These are phyloP conservation scores for Taphrina flavorubra DNA, from an alignment of 1,139 yeast species.

Conservation along the genomic window DNA sequence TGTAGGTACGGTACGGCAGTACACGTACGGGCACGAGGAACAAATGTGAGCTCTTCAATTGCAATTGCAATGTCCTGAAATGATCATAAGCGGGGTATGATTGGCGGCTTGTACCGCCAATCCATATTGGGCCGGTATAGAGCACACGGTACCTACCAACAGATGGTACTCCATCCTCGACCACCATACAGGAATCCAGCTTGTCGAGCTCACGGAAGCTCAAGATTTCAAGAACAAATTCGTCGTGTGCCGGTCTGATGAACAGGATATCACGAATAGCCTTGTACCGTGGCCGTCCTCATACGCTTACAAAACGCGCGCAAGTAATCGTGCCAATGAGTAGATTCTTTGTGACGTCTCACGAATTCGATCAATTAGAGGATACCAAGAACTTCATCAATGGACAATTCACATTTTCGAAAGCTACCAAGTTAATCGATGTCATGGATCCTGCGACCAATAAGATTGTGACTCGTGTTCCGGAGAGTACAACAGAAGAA, in stretches of 20 bases:
- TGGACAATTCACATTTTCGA: conserved; percentile 44
- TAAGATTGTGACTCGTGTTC: conserved; percentile 68
- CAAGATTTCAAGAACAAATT: no score
- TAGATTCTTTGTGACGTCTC: conserved; percentile 14
- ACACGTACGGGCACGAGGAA: no score
- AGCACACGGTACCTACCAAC: no score
- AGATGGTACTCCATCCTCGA: background rate
- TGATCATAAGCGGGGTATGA: background rate
- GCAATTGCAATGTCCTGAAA: no score
- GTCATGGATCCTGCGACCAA: conserved; percentile 78
- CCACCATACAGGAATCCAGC: background rate
- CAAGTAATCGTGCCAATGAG: background rate
- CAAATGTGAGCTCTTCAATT: background rate
- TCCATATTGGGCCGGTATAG: no score
- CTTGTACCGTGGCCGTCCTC: background rate
- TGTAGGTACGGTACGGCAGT: no score
- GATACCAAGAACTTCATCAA: conserved; percentile 40
- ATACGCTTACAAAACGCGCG: background rate
- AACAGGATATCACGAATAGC: background rate
- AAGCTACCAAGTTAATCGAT: conserved; percentile 68
- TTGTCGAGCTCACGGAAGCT: no score
- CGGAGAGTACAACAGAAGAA: conserved; percentile 73
- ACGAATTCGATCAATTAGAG: conserved; percentile 17
- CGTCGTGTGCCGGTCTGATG: background rate
- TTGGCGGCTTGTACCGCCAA: conserved; percentile 3